phyloP scores from a whole-genome alignment of 176 grass and related monocot species.

The Puya raimondii region DNA sequence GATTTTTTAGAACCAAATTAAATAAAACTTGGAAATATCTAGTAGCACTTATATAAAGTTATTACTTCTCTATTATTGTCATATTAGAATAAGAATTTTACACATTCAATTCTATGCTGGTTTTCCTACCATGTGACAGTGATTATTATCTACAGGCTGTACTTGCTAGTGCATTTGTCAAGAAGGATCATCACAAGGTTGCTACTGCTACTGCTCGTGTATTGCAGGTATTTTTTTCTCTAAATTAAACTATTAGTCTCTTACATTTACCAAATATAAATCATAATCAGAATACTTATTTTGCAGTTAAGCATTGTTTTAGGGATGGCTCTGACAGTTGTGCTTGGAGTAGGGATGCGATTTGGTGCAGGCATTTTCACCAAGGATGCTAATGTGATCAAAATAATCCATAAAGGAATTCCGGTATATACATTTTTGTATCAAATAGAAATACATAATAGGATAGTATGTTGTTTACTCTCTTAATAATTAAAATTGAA shows the following conservation, averaged over 20 bases:
- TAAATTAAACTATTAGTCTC: not conserved
- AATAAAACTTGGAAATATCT: too few species aligned
- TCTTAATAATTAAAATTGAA: not conserved
- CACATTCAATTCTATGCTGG: not conserved
- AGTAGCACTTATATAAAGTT: not conserved
- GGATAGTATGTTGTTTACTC: not conserved
- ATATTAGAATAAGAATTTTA: too few species aligned
- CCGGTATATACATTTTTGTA: slow-evolving; percentile 16
- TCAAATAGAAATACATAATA: not conserved
- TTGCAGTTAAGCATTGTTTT: slow-evolving; percentile 34
- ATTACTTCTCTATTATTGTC: too few species aligned
- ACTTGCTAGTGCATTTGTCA: slow-evolving; percentile 35
- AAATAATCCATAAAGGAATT: slow-evolving; percentile 25
- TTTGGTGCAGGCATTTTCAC: slow-evolving; percentile 35
- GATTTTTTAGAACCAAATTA: too few species aligned
- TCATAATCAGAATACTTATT: slow-evolving; percentile 2
- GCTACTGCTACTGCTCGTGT: slow-evolving; percentile 34
- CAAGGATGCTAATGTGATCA: slow-evolving; percentile 26
- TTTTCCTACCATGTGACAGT: not conserved
- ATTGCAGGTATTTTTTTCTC: slow-evolving; percentile 25
- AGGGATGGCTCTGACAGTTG: slow-evolving; percentile 24
- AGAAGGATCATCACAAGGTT: slow-evolving; percentile 29
- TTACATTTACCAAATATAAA: not conserved
- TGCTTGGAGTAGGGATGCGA: slow-evolving; percentile 22
- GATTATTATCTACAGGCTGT: slow-evolving; percentile 30